Evolutionary conservation across 306 rosid species (phyloP).

Genomic region (Inga oerstediana): DNA sequence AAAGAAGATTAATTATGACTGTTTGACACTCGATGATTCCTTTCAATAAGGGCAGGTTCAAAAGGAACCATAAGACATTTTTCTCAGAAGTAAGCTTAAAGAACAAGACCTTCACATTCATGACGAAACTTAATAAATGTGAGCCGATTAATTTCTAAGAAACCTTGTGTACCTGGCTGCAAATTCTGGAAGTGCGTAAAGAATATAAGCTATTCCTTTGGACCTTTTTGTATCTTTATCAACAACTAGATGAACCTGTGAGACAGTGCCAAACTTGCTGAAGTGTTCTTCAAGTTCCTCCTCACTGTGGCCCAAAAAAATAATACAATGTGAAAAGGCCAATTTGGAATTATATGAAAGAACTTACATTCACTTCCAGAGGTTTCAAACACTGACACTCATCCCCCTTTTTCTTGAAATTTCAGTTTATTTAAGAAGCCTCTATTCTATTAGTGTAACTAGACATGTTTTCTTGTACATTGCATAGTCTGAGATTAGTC

Average conservation of each 20-base stretch:
- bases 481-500: not conserved
- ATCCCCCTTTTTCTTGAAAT: not conserved
- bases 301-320: slow-evolving; percentile 55
- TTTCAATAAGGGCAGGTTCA: not conserved
- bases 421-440: not conserved
- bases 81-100: not conserved
- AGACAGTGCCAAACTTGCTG: slow-evolving; percentile 62
- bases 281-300: slow-evolving; percentile 86
- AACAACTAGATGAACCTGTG: slow-evolving; percentile 79
- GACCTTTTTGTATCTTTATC: slow-evolving; percentile 81
- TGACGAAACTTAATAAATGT: slow-evolving; percentile 5
- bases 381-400: not conserved
- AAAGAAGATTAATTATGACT: not conserved
- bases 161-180: slow-evolving; percentile 60
- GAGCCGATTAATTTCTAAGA: slow-evolving; percentile 1
- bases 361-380: not conserved
- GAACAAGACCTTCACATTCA: slow-evolving; percentile 6
- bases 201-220: slow-evolving; percentile 77
- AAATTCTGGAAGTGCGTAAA: slow-evolving; percentile 53
- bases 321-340: slow-evolving; percentile 9
- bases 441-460: not conserved
- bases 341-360: not conserved
- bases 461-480: not conserved
- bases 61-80: not conserved
- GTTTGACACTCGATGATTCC: not conserved